Percentiles rank a stretch among this genome's conserved stretches.
Conservation (phyloP, 805 yeast genomes). For the Kazachstania kunashirensis region DNA sequence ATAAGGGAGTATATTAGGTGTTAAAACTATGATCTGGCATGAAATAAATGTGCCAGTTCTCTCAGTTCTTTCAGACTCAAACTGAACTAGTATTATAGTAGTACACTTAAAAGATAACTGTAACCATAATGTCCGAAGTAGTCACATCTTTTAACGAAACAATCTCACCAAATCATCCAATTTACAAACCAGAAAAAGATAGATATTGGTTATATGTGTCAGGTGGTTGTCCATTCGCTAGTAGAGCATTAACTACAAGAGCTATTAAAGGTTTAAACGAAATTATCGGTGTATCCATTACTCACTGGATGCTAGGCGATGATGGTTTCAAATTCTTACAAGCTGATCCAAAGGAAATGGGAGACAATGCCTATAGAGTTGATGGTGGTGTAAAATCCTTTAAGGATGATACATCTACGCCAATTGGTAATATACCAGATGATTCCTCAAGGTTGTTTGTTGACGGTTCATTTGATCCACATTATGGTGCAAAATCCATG, state of each 20-base stretch:
- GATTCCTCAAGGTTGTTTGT: conserved; percentile 16
- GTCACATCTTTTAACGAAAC: conserved; percentile 3
- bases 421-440: conserved; percentile 12
- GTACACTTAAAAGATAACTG: no score
- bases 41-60: no score
- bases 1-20: no score
- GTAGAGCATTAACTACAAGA: conserved; percentile 66
- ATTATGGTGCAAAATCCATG: conserved; percentile 49
- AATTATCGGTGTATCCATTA: conserved; percentile 60
- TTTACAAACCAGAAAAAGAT: conserved; percentile 61
- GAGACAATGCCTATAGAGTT: conserved; percentile 8
- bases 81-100: no score
- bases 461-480: conserved; percentile 45
- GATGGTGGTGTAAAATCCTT: conserved; percentile 18
- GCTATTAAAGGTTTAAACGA: conserved; percentile 59
- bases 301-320: conserved; percentile 80
- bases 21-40: no score
- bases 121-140: conserved; percentile 1
- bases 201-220: conserved; percentile 87
- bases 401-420: conserved; percentile 9
- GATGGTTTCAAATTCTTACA: conserved; percentile 75
- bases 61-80: no score
- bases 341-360: conserved; percentile 8
- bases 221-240: conserved; percentile 92
- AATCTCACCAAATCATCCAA: conserved; percentile 33